phyloP scores from a whole-genome alignment of 2,329 filamentous ascomycete genomes.

The Neopestalotiopsis sp. region DNA sequence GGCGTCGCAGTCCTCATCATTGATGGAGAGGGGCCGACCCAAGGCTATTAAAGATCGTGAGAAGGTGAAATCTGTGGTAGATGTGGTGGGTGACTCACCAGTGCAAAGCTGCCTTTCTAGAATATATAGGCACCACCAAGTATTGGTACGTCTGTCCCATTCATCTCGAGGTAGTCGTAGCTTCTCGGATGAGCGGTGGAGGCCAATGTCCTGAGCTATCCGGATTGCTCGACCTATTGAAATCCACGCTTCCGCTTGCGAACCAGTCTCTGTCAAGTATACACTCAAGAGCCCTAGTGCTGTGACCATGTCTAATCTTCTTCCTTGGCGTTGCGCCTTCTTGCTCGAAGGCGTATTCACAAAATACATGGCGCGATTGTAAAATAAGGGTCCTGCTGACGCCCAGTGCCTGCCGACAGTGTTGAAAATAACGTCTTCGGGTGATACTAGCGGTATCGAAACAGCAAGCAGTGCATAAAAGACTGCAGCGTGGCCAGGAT shows the following conservation, averaged over 20 bases:
- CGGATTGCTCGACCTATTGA: conserved; percentile 7
- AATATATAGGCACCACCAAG: conserved; percentile 10
- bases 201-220: conserved; percentile 10
- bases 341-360: neutral
- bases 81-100: neutral
- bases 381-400: neutral
- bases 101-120: conserved; percentile 11
- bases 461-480: conserved; percentile 7
- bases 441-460: neutral
- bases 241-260: conserved; percentile 10
- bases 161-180: neutral
- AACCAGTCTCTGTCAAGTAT: conserved; percentile 8
- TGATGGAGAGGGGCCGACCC: neutral
- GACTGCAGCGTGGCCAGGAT: conserved; percentile 3
- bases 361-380: neutral
- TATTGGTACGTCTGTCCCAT: neutral
- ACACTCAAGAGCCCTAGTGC: neutral
- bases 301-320: neutral
- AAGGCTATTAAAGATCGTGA: neutral
- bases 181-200: conserved; percentile 8
- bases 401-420: neutral
- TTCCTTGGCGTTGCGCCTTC: neutral
- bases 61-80: neutral
- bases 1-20: conserved; percentile 11
- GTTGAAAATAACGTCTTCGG: neutral